Conservation (phyloP, 2,329 filamentous ascomycete species). For the Coleophoma crateriformis region DNA sequence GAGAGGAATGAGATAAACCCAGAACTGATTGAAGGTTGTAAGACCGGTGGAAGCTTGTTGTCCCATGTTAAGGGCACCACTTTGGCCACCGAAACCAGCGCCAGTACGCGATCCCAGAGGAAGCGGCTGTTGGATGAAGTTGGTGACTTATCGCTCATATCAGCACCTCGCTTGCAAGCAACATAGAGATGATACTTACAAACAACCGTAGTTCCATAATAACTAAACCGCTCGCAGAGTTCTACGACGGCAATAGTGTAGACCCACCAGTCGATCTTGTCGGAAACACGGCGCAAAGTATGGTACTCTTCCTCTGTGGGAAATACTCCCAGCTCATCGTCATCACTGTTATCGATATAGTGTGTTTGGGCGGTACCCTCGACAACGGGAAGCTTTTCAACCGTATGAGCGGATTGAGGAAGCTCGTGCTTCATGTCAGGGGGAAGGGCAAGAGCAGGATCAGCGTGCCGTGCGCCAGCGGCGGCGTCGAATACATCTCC, state of each 20-base stretch:
- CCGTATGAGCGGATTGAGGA: conserved; percentile 1
- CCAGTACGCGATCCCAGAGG: conserved; percentile 36
- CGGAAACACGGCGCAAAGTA: conserved; percentile 18
- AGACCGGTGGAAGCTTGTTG: conserved; percentile 43
- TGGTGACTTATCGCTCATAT: conserved; percentile 32
- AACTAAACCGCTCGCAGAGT: conserved; percentile 58
- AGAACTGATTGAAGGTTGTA: conserved; percentile 43
- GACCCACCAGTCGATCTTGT: conserved; percentile 18
- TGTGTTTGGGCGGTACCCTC: conserved; percentile 29
- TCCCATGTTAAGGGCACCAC: conserved; percentile 38
- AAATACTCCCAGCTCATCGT: neutral
- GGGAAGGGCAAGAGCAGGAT: conserved; percentile 15
- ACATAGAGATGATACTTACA: conserved; percentile 35
- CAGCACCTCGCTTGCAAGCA: no score
- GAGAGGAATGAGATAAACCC: conserved; percentile 43
- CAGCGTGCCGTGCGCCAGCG: conserved; percentile 12
- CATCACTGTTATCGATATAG: neutral
- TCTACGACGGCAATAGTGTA: conserved; percentile 56
- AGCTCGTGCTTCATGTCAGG: conserved; percentile 16
- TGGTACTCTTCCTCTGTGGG: conserved; percentile 20
- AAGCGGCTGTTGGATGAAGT: conserved; percentile 45
- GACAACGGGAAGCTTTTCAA: conserved; percentile 31
- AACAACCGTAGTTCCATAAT: conserved; percentile 59
- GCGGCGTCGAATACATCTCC: conserved; percentile 15
- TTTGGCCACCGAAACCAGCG: conserved; percentile 31